Conservation (phyloP, 805 yeast species). For the Myxozyma vanderwaltii region DNA sequence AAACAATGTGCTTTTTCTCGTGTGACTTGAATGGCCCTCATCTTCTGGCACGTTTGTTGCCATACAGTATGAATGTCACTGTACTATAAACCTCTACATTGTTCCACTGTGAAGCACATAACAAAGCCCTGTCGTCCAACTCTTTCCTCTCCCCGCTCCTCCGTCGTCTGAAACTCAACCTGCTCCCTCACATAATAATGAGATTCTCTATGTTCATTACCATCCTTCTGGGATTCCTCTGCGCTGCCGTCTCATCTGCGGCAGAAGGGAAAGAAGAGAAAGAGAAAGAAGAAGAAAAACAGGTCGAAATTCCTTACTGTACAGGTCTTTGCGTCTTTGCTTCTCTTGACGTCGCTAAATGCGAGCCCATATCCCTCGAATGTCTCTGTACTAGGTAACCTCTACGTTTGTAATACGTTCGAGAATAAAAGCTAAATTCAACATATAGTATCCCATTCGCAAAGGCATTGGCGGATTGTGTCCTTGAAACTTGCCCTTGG, state of each 20-base stretch:
- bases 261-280: neutral
- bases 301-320: constrained; percentile 14
- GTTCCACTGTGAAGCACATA: too few relatives aligned
- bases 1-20: too few relatives aligned
- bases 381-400: constrained; percentile 18
- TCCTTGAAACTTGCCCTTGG: constrained; percentile 2
- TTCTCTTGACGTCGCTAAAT: neutral
- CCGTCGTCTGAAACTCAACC: neutral
- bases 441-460: constrained; percentile 2
- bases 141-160: neutral
- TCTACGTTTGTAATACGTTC: neutral
- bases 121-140: too few relatives aligned
- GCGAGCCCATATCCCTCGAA: constrained; percentile 12
- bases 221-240: neutral
- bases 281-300: too few relatives aligned
- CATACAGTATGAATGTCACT: too few relatives aligned
- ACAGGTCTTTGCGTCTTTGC: constrained; percentile 17
- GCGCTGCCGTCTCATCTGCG: neutral
- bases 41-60: too few relatives aligned
- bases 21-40: too few relatives aligned
- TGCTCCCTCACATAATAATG: neutral
- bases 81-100: too few relatives aligned
- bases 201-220: neutral
- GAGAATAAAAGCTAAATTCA: too few relatives aligned
- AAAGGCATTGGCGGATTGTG: constrained; percentile 1